Evolutionary conservation across 2,329 filamentous ascomycete genomes (phyloP), one percentile per base, ranked within the genome.

Genomic region (Akanthomyces dipterigenus): DNA sequence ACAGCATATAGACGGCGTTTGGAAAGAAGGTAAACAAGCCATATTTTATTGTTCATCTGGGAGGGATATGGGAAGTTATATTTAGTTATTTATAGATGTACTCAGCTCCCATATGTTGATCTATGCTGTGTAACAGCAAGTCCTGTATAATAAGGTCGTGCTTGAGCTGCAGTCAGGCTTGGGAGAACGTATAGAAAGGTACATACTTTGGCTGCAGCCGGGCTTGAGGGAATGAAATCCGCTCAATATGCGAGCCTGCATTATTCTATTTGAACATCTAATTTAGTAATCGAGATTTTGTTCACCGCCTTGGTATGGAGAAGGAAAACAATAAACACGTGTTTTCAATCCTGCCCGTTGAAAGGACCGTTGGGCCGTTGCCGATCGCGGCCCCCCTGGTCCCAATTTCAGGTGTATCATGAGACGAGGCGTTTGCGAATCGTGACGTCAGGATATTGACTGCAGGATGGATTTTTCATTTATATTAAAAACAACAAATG

Each of bases 361-460:
- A 43, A 40, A 31, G 38, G 38, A 16, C 53, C 36, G 42, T 45
- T 50, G 45, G 20, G 45, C 45, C 31, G 55, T 20, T 46, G 55
- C 43, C 55, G 55, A 57, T 48, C 54, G 18, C 9, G 24, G 18
- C 24, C 42, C 55, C 54, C 54, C 42, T 48, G 28, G 45, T 28
- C 55, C 9, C 22, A 51, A 34, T 43, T 58, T 51, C 8, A 24
- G n/a, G 56, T 60, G 38, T 42, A 31, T 22, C 48, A 60, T 34
- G 26, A 53, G 24, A 51, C 45, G 14, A 51, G n/a, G 31, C 38
- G 48, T 26, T 18, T 40, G 51, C 55, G 51, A 42, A 43, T 49
- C 31, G 43, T 63, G 61, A 63, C 61, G 61, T 63, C 61, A 63
- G 56, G 56, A 56, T 59, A 51, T 60, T 36, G 45, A 45, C 40